phyloP scores from a whole-genome alignment of 352 stramenopile species.

The Saprolegnia parasitica region DNA sequence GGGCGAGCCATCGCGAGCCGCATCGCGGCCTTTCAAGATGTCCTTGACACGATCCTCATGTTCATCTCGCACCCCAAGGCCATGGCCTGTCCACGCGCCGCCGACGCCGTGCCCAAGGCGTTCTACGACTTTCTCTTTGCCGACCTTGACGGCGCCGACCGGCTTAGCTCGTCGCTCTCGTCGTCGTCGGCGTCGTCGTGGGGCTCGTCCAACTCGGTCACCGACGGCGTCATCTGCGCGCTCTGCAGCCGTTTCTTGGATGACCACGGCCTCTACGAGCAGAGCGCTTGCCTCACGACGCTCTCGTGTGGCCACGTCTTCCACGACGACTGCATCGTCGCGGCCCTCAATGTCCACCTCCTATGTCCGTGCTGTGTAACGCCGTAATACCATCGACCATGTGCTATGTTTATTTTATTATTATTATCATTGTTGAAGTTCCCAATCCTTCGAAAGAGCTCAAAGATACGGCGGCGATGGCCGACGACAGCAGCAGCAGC shows the following conservation, averaged over 20 bases:
- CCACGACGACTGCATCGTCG: slow-evolving; percentile 75
- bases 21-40: slow-evolving; percentile 6
- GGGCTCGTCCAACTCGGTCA: slow-evolving; percentile 3
- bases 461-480: neutral
- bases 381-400: neutral
- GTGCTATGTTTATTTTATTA: slow-evolving; percentile 6
- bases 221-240: neutral
- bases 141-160: neutral
- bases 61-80: slow-evolving; percentile 9
- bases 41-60: slow-evolving; percentile 5
- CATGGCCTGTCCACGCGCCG: slow-evolving; percentile 1
- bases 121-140: slow-evolving; percentile 20
- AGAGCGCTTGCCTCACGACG: slow-evolving; percentile 49
- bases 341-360: slow-evolving; percentile 65
- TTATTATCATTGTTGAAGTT: too few relatives aligned
- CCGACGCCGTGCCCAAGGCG: neutral
- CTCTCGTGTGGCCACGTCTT: slow-evolving; percentile 60
- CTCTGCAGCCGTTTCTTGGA: neutral
- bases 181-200: neutral
- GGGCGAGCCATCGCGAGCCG: slow-evolving; percentile 1
- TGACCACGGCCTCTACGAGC: neutral
- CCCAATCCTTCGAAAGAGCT: too few relatives aligned
- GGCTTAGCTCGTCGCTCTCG: neutral
- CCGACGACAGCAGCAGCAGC: neutral
- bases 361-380: slow-evolving; percentile 49